These are phyloP conservation scores for Solanum neorickii DNA, from an alignment of 257 asterid species.

Conservation along the genomic window DNA sequence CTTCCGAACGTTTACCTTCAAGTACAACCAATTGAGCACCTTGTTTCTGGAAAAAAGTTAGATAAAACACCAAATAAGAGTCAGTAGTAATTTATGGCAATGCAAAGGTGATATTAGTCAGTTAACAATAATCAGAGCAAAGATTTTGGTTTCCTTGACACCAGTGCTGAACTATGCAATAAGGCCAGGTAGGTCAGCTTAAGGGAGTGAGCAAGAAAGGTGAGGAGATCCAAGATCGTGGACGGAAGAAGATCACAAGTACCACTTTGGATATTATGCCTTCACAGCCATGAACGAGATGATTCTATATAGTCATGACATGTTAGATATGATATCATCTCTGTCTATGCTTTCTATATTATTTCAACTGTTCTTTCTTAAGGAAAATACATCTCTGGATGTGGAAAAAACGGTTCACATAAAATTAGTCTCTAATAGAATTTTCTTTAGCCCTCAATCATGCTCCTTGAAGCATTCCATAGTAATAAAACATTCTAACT, in stretches of 20 bases:
- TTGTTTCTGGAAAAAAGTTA: conserved; percentile 33
- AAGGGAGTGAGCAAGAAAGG: not conserved
- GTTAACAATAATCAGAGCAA: not conserved
- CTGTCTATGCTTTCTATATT: not conserved
- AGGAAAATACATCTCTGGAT: not conserved
- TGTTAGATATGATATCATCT: not conserved
- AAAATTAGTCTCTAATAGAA: not conserved
- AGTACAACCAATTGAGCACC: conserved; percentile 90
- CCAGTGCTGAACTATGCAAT: not conserved
- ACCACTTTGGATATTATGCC: not conserved
- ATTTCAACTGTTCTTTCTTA: not conserved
- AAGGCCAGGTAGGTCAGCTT: not conserved
- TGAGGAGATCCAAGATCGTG: not conserved
- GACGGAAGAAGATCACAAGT: not conserved
- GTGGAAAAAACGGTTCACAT: not conserved
- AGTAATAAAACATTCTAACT: not conserved
- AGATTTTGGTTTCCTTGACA: not conserved
- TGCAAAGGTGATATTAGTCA: not conserved
- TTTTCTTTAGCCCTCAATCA: not conserved
- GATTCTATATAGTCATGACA: not conserved
- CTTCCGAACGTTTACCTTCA: conserved; percentile 78
- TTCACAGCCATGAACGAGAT: not conserved
- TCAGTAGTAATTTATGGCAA: not conserved
- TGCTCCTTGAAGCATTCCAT: not conserved
- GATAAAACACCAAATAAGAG: not conserved